phyloP scores from a whole-genome alignment of 2,329 filamentous ascomycete genomes.

The Monilinia fructigena region DNA sequence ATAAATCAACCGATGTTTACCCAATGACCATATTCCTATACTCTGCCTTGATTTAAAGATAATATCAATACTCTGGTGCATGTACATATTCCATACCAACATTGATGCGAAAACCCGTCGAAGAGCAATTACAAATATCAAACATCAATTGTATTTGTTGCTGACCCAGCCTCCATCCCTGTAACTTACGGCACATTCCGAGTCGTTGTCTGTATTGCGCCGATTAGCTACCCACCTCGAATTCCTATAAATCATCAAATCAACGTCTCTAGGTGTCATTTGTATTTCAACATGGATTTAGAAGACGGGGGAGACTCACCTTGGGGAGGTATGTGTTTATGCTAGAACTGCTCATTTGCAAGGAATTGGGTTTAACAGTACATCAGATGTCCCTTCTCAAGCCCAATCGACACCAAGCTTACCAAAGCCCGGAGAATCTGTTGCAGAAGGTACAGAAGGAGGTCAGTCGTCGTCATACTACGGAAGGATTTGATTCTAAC shows the following conservation, averaged over 20 bases:
- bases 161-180: neutral
- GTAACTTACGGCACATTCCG: conserved; percentile 14
- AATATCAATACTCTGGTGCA: neutral
- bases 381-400: conserved; percentile 45
- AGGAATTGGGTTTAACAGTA: conserved; percentile 25
- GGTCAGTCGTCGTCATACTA: conserved; percentile 13
- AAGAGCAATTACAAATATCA: neutral
- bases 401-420: conserved; percentile 38
- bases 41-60: neutral
- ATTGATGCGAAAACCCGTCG: neutral
- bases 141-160: neutral
- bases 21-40: neutral
- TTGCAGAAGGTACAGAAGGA: conserved; percentile 30
- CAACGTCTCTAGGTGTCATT: conserved; percentile 1
- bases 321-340: conserved; percentile 45
- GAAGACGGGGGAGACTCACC: conserved; percentile 47
- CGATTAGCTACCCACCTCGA: conserved; percentile 9
- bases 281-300: conserved; percentile 43
- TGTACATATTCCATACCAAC: neutral
- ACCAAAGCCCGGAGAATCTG: conserved; percentile 34
- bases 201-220: conserved; percentile 6
- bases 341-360: neutral
- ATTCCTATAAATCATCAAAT: neutral
- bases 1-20: neutral
- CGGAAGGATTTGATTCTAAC: conserved; percentile 8